A percentile compares a stretch with the other conserved stretches of the same genome.
phyloP scores from a whole-genome alignment of 2,329 filamentous ascomycete genomes.

The Fusarium siculi region DNA sequence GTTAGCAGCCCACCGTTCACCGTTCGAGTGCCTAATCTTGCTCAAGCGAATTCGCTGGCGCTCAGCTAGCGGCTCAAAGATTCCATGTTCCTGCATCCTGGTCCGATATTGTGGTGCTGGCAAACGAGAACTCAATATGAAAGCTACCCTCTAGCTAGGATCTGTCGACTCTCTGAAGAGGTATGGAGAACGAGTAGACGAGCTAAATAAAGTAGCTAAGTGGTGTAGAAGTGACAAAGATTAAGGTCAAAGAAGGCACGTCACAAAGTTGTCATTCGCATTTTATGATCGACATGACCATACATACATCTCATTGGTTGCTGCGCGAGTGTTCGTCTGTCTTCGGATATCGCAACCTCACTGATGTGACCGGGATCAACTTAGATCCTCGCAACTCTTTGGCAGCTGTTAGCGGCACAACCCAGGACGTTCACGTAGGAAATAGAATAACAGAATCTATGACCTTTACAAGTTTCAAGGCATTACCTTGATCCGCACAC shows the following conservation, averaged over 20 bases:
- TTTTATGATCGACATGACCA: not conserved
- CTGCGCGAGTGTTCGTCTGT: not conserved
- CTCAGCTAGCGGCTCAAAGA: conserved; percentile 8
- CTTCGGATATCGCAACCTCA: not conserved
- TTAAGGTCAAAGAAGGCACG: not conserved
- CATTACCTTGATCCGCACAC: not conserved
- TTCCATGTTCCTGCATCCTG: conserved; percentile 37
- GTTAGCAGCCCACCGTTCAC: conserved; percentile 8
- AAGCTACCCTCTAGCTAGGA: not conserved
- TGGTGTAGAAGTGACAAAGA: not conserved
- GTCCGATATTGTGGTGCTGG: conserved; percentile 6
- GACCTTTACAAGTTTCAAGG: not conserved
- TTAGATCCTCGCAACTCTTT: not conserved
- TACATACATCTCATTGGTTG: not conserved
- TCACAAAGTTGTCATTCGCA: not conserved
- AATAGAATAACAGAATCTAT: not conserved
- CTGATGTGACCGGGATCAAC: not conserved
- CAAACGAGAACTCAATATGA: conserved; percentile 6
- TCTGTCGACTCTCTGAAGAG: not conserved
- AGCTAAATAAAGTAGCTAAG: not conserved
- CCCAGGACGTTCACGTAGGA: not conserved
- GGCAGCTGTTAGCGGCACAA: not conserved
- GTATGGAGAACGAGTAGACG: not conserved
- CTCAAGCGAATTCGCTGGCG: not conserved
- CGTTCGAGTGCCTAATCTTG: conserved; percentile 17